Base-by-base conservation (phyloP, 2,329 filamentous ascomycete genomes). In the Monosporascus cannonballus region DNA sequence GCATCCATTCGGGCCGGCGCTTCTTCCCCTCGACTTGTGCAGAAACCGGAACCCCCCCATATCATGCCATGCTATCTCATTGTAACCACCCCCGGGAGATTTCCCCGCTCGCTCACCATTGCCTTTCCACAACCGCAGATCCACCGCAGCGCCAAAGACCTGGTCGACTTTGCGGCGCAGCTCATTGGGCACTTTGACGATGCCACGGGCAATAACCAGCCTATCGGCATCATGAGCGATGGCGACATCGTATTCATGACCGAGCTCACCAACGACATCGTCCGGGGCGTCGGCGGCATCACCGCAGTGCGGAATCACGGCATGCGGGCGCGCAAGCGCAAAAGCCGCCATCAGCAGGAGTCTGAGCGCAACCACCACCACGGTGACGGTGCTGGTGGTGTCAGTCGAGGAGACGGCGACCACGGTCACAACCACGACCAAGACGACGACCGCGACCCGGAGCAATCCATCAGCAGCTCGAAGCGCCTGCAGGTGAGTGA, bases 241-340 rank as follows among this genome's bases (percentile, higher is more conserved):
- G 51, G 56, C 22, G 56, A 58, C 27, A 47, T 58, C n/a, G 42
- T 54, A 37, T 58, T 56, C 50, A 58, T 58, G 56, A 56, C 56
- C 14, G 51, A 56, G 54, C 56, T 58, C 6, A 54, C 56, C 18
- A 51, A 49, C 41, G 56, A 58, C 15, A 58, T 58, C 36, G 37
- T 50, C 25, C 56, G 56, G 36, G 46, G 51, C 52, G 56, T 56
- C 4, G 47, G 51, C 27, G 49, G 50, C n/a, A 58, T 58, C 37
- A 49, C 56, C 6, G 48, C 53, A 38, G 51, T 55, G 20, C 34
- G 56, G 25, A 49, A 54, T 17, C 56, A 58, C 45, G 48, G 51
- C 48, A 49, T 54, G 51, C 48, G 52, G 14, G 52, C 49, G 22
- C 39, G 45, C 24, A 53, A 51, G 24, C 50, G 38, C 25, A 58